Evolutionary conservation across 768 basidiomycete genomes (phyloP).

Genomic region (Hortiboletus campestris): DNA sequence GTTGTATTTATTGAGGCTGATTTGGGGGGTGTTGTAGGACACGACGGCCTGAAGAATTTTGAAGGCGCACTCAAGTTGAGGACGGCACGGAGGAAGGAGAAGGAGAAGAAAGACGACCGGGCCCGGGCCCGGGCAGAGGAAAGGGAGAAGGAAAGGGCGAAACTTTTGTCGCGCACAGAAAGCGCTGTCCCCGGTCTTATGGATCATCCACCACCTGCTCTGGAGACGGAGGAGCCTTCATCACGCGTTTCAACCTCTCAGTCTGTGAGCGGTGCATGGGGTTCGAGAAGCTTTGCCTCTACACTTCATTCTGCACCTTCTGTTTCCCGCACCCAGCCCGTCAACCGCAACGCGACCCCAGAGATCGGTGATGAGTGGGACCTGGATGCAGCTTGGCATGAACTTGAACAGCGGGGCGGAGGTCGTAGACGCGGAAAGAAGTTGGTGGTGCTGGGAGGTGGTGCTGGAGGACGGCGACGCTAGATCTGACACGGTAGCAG

Average conservation of each 20-base stretch:
- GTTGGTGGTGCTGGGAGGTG: conserved; percentile 71
- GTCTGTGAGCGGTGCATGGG: conserved; percentile 62
- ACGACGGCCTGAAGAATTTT: conserved; percentile 75
- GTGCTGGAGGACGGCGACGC: conserved; percentile 52
- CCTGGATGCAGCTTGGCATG: conserved; percentile 77
- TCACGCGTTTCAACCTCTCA: conserved; percentile 9
- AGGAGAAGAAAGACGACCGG: conserved; percentile 81
- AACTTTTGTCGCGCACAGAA: conserved; percentile 29
- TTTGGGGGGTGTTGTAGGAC: conserved; percentile 72
- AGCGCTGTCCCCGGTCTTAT: conserved; percentile 1
- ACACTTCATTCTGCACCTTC: conserved; percentile 54
- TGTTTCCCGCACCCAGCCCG: conserved; percentile 47
- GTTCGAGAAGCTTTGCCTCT: conserved; percentile 77
- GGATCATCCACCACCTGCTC: conserved; percentile 4
- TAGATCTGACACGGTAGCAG: conserved; percentile 12
- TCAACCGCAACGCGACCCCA: conserved; percentile 25
- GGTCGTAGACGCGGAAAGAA: conserved; percentile 62
- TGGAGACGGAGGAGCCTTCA: conserved; percentile 15
- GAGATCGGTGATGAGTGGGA: conserved; percentile 67
- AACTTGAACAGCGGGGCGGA: conserved; percentile 59
- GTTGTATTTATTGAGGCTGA: conserved; percentile 93
- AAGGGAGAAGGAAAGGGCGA: conserved; percentile 57
- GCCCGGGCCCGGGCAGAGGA: conserved; percentile 80
- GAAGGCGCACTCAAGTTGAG: conserved; percentile 80
- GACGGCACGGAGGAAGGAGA: conserved; percentile 71